Base-by-base conservation (phyloP, 2,329 filamentous ascomycete species). In the Fusarium sp. region DNA sequence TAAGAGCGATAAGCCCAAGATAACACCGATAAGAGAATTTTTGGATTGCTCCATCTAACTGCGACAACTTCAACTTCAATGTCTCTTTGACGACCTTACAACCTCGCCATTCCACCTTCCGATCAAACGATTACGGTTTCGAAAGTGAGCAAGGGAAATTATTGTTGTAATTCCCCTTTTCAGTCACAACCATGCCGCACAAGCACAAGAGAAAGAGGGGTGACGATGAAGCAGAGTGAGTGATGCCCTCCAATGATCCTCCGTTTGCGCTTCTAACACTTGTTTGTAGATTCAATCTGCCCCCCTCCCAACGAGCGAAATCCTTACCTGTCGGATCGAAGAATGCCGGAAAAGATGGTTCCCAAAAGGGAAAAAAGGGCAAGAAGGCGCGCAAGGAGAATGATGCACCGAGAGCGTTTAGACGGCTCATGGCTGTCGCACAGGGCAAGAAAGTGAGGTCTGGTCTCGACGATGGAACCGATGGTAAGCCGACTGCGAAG, bases 321-420 rank as follows among this genome's bases (percentile, higher is more conserved):
- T 83, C 89, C 6, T 82, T 90, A n/a, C 87, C 87, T 1, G 85
- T 86, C 10, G 84, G 82, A 35, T 81, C 80, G 62, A 71, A 72
- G 59, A 78, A 81, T 76, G 32, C 64, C 77, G 74, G 63, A 33
- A 70, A 73, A 54, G 74, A 69, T 30, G 33, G 32, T 33, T 40
- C 80, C 1, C 59, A 58, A 40, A 58, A 58, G 66, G 73, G 78
- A 72, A 80, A 81, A 74, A 78, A 90, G 85, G 78, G 80, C 72
- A 80, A 66, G 59, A 87, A 88, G 76, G 85, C 84, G 12, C 87
- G 84, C 60, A 82, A 81, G 33, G 86, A 89, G 43, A 92, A 97
- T 81, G 97, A 98, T 84, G 95, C 94, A 2, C 97, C 97, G 0
- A 93, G 94, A 75, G 94, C 93, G 2, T 99, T 99, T 83, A 90